phyloP scores from a whole-genome alignment of 352 stramenopile genomes.

The Elongisporangium anandrum region DNA sequence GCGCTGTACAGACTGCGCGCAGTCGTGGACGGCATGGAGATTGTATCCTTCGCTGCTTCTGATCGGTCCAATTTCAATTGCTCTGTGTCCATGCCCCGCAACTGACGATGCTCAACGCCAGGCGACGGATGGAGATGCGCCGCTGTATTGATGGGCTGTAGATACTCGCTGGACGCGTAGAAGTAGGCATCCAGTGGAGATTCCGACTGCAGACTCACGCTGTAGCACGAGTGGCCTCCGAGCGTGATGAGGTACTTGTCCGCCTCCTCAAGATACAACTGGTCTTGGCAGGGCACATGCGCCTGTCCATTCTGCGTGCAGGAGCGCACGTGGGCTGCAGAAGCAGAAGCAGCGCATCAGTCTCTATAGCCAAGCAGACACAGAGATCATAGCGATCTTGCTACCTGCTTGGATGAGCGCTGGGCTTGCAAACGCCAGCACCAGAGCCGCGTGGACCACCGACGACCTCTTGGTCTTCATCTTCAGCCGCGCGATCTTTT shows the following conservation, averaged over 20 bases:
- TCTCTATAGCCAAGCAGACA: too few relatives aligned
- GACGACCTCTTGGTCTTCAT: not conserved
- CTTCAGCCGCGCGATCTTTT: not conserved
- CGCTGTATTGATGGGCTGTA: conserved; percentile 6
- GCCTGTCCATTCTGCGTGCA: conserved; percentile 44
- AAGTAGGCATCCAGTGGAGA: conserved; percentile 49
- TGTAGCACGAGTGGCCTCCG: conserved; percentile 50
- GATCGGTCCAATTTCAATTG: too few relatives aligned
- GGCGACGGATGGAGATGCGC: not conserved
- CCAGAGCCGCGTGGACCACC: not conserved
- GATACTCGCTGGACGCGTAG: conserved; percentile 23
- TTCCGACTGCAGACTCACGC: conserved; percentile 27
- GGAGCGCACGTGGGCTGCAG: conserved; percentile 7
- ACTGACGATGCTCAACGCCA: not conserved
- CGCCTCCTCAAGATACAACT: conserved; percentile 28
- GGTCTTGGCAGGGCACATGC: conserved; percentile 44
- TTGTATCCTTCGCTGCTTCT: not conserved
- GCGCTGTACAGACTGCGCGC: conserved; percentile 8
- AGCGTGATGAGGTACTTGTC: conserved; percentile 57
- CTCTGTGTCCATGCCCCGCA: not conserved
- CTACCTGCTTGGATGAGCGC: not conserved
- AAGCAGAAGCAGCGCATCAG: conserved; percentile 3
- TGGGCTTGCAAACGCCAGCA: not conserved
- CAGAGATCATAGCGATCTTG: not conserved
- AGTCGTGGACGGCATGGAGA: not conserved